Conservation (phyloP, 2,329 filamentous ascomycete species). For the Tolypocladium cylindrosporum region DNA sequence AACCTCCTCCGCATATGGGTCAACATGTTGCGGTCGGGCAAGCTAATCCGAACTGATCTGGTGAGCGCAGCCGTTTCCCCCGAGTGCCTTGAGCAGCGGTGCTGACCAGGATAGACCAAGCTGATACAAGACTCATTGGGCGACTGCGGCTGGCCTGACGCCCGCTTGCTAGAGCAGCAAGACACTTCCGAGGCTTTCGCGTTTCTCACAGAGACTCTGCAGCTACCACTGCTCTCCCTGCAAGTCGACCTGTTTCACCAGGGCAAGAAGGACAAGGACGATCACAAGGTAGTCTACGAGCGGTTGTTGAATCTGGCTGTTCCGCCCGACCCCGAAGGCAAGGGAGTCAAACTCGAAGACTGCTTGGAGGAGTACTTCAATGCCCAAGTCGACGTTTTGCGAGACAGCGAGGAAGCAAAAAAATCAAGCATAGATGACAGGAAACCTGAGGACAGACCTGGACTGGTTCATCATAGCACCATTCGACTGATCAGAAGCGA, state of each 20-base stretch:
- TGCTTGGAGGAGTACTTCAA: slow-evolving; percentile 95
- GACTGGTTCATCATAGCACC: slow-evolving; percentile 18
- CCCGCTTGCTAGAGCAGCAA: slow-evolving; percentile 69
- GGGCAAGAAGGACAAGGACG: slow-evolving; percentile 73
- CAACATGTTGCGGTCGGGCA: slow-evolving; percentile 78
- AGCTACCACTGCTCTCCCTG: slow-evolving; percentile 76
- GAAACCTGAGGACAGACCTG: slow-evolving; percentile 11
- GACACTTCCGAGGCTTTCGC: slow-evolving; percentile 94
- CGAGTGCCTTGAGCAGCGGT: not conserved
- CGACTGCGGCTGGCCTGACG: slow-evolving; percentile 83
- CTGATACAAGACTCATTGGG: slow-evolving; percentile 73
- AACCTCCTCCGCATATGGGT: slow-evolving; percentile 81
- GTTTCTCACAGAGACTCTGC: slow-evolving; percentile 84
- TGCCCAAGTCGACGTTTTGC: slow-evolving; percentile 77
- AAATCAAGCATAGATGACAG: slow-evolving; percentile 21
- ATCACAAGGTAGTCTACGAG: slow-evolving; percentile 93
- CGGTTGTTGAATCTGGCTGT: slow-evolving; percentile 83
- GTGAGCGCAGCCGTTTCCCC: slow-evolving; percentile 33
- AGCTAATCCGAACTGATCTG: slow-evolving; percentile 76
- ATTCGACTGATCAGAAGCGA: slow-evolving; percentile 24
- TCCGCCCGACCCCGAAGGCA: slow-evolving; percentile 61
- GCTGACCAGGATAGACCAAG: slow-evolving; percentile 49
- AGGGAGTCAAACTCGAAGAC: slow-evolving; percentile 71
- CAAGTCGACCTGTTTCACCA: slow-evolving; percentile 95
- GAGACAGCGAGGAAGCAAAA: slow-evolving; percentile 54